Evolutionary conservation across 2,329 filamentous ascomycete genomes (phyloP).

Genomic region (Colletotrichum sp.): DNA sequence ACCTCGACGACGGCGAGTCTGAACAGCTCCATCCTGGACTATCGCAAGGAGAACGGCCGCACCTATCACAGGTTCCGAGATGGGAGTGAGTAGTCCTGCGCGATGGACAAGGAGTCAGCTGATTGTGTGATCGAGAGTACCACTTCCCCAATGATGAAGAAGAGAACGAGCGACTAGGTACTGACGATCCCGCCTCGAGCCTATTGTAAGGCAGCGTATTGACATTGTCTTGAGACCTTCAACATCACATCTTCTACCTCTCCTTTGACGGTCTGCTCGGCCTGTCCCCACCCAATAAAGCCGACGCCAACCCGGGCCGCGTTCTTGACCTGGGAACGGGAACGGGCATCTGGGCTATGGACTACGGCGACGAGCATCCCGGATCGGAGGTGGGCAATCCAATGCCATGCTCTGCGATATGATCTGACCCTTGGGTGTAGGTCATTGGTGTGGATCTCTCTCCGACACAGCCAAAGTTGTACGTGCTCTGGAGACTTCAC

Average conservation of each 20-base stretch:
- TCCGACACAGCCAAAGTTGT: slow-evolving; percentile 44
- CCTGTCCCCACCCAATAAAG: slow-evolving; percentile 13
- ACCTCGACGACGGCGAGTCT: slow-evolving; percentile 32
- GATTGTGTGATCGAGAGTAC: slow-evolving; percentile 9
- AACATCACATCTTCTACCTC: slow-evolving; percentile 58
- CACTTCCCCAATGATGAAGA: slow-evolving; percentile 22
- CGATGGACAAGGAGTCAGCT: background rate
- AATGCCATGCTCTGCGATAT: fast-evolving
- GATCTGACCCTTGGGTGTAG: background rate
- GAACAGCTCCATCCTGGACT: slow-evolving; percentile 33
- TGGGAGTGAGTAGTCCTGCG: slow-evolving; percentile 1
- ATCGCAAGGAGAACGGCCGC: slow-evolving; percentile 21
- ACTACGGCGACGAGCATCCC: slow-evolving; percentile 45
- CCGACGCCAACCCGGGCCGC: slow-evolving; percentile 13
- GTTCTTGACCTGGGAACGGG: slow-evolving; percentile 33
- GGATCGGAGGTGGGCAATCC: slow-evolving; percentile 27
- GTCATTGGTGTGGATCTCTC: slow-evolving; percentile 44
- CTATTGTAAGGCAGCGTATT: background rate
- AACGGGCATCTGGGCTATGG: slow-evolving; percentile 39
- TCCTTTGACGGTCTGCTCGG: slow-evolving; percentile 37
- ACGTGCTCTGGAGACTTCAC: background rate
- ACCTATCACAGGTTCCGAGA: slow-evolving; percentile 26
- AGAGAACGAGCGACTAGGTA: slow-evolving; percentile 22
- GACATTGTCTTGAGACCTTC: slow-evolving; percentile 41
- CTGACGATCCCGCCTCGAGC: fast-evolving